A percentile compares a stretch with the other conserved stretches of the same genome.
phyloP scores from a whole-genome alignment of 257 asterid genomes.

The Jaltomata sinuosa region DNA sequence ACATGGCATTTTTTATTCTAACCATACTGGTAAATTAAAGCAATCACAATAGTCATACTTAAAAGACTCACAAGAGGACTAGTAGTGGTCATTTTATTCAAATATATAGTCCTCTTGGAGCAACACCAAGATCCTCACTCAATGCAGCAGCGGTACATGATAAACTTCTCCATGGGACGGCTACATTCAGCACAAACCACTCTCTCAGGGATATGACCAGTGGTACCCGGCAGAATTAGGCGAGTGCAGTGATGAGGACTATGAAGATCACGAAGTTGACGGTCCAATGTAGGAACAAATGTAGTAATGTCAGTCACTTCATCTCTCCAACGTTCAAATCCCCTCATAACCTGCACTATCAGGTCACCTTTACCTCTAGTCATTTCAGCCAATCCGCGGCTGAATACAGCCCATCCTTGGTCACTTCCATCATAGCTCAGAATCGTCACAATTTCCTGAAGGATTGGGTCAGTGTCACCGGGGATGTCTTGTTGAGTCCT shows the following conservation, averaged over 20 bases:
- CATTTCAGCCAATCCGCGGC: constrained; percentile 43
- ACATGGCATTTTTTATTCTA: neutral
- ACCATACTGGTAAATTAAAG: neutral
- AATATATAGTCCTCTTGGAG: neutral
- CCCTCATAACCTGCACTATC: constrained; percentile 30
- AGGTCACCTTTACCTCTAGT: constrained; percentile 44
- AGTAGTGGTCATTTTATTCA: neutral
- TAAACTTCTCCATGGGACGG: constrained; percentile 66
- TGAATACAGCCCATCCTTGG: constrained; percentile 75
- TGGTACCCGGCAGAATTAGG: constrained; percentile 52
- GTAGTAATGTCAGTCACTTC: constrained; percentile 36
- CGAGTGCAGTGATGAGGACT: constrained; percentile 75
- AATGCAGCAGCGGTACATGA: constrained; percentile 83
- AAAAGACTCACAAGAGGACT: neutral
- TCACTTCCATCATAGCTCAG: constrained; percentile 69
- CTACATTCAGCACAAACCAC: constrained; percentile 76
- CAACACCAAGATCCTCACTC: constrained; percentile 22
- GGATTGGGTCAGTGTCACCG: constrained; percentile 45
- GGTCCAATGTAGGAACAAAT: constrained; percentile 42
- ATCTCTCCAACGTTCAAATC: constrained; percentile 29
- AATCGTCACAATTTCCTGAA: constrained; percentile 55
- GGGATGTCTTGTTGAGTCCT: constrained; percentile 54
- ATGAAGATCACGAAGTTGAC: constrained; percentile 28
- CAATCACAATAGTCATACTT: neutral
- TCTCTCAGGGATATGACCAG: constrained; percentile 52